Evolutionary conservation across 768 basidiomycete genomes (phyloP), one percentile per base, ranked within the genome.

Genomic region (Pleurotus platypus): DNA sequence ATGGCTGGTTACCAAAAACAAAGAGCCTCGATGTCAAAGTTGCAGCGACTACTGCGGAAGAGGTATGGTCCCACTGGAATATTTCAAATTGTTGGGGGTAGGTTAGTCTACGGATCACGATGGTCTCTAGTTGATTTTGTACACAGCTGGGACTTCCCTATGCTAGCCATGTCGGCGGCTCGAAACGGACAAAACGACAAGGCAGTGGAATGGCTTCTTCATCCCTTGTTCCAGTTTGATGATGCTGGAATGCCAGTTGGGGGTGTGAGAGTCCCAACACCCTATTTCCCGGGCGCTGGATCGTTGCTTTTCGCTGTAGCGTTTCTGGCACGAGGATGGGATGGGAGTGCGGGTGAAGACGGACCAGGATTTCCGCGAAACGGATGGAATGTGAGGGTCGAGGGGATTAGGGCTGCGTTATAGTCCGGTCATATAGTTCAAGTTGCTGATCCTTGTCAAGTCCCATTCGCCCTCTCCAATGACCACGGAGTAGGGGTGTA

Each of bases 91-190:
- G 75, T 57, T 83, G 80, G 80, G 80, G 80, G 77, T 80, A 58
- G 63, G 78, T 64, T 20, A 16, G 37, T 12, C 39, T 27, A 16
- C 16, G 5, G 6, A 75, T 60, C 22, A 4, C 46, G 13, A 37
- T 26, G 4, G 38, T 13, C 12, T 15, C 11, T 16, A 30, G n/a
- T 24, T 30, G 24, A 27, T 8, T 24, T 46, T 35, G 38, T 43
- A 6, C 40, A 42, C 58, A 82, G 82, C 37, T 85, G 83, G 84
- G 84, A 84, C 63, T 84, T 83, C 60, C 81, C 82, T 0, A 79
- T 84, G 78, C 75, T 84, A 2, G 83, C 83, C 0, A 83, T 85
- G 80, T 81, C 79, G 1, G 82, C 84, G 9, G 83, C 82, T 16
- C 72, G 83, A 2, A 78, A 78, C 43, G 78, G 79, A 4, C 70